These are phyloP conservation scores for Arctium minus DNA, from an alignment of 129 eudicot species.

Conservation along the genomic window DNA sequence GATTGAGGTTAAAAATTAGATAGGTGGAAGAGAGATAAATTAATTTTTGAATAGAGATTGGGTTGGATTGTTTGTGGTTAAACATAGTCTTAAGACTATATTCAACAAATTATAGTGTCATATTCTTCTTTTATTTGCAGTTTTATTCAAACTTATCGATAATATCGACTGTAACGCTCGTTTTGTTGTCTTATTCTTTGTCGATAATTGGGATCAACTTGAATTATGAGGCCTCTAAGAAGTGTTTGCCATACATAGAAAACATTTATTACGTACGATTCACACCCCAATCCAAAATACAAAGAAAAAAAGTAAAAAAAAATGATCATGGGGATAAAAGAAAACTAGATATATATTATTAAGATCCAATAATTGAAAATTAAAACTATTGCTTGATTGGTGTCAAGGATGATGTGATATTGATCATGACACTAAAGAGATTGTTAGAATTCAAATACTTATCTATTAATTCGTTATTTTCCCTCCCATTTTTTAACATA, in stretches of 20 bases:
- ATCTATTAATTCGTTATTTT: neutral
- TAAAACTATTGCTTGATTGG: neutral
- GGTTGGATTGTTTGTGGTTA: too few species aligned
- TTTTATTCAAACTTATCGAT: neutral
- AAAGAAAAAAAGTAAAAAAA: neutral
- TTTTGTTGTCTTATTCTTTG: too few species aligned
- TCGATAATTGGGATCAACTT: neutral
- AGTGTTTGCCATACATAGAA: neutral
- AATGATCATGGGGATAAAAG: neutral
- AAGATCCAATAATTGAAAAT: neutral
- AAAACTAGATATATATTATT: neutral
- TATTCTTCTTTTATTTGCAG: neutral
- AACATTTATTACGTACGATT: too few species aligned
- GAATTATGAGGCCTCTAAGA: neutral
- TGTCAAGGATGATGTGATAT: neutral
- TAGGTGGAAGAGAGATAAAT: too few species aligned
- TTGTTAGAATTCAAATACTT: neutral
- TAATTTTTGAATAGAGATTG: too few species aligned
- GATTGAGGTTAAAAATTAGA: too few species aligned
- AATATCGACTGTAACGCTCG: neutral
- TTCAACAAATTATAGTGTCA: neutral
- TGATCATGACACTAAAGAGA: neutral
- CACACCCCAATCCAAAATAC: too few species aligned
- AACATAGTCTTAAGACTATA: too few species aligned
- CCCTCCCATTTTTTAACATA: too few species aligned